Conservation (phyloP, 208 protist genomes). For the Acanthamoeba lenticulata region DNA sequence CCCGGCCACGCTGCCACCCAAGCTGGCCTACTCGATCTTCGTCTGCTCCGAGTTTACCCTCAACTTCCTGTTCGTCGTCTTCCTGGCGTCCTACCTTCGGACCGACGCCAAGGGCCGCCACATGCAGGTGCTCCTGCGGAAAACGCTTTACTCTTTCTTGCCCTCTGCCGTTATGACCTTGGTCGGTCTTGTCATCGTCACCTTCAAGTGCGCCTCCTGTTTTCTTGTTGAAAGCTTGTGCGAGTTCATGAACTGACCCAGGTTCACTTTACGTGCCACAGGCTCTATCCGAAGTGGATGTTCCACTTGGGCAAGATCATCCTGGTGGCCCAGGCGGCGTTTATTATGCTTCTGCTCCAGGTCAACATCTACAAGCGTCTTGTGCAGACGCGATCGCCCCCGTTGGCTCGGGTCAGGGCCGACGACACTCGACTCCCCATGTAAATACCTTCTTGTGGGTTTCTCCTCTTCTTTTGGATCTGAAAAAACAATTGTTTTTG, state of each 20-base stretch:
- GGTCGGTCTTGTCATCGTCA: not conserved
- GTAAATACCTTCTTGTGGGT: constrained; percentile 1
- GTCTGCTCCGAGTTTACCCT: constrained; percentile 10
- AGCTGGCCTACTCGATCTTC: constrained; percentile 20
- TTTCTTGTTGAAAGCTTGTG: not conserved
- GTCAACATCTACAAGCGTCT: constrained; percentile 66
- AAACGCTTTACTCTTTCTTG: not conserved
- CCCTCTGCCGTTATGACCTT: not conserved
- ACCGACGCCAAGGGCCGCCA: not conserved
- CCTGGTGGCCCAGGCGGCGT: not conserved
- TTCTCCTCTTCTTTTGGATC: not conserved
- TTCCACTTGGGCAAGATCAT: constrained; percentile 67
- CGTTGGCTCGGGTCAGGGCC: not conserved
- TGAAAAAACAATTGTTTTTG: no score
- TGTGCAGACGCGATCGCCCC: not conserved
- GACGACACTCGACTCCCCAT: not conserved
- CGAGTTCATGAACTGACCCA: not conserved
- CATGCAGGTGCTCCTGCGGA: not conserved
- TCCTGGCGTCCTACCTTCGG: not conserved
- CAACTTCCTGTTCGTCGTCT: constrained; percentile 51
- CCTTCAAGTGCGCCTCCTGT: not conserved
- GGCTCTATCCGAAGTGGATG: constrained; percentile 39
- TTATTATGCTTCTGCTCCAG: constrained; percentile 39
- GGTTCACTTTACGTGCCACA: not conserved
- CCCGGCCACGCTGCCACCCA: constrained; percentile 45